Percentiles rank a stretch among this genome's conserved stretches.
These are phyloP conservation scores for Alternaria dauci DNA, from an alignment of 2,329 filamentous ascomycete genomes.

Conservation along the genomic window DNA sequence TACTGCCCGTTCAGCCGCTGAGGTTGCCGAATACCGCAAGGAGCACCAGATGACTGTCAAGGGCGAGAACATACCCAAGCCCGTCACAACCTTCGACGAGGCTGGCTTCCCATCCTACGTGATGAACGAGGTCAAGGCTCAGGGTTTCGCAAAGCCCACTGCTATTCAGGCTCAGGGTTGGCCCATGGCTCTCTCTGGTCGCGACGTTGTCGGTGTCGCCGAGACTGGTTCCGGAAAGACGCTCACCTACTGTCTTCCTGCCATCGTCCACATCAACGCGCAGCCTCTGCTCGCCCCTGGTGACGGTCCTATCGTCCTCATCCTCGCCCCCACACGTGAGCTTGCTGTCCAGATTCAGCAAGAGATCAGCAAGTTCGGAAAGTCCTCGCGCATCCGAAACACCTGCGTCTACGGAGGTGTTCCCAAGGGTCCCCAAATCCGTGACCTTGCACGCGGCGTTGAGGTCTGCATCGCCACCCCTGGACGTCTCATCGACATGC, in stretches of 20 bases:
- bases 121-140: slow-evolving; percentile 97
- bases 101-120: slow-evolving; percentile 97
- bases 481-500: slow-evolving; percentile 97
- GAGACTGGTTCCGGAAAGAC: slow-evolving; percentile 99
- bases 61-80: slow-evolving; percentile 84
- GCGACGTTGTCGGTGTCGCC: slow-evolving; percentile 98
- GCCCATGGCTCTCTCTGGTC: slow-evolving; percentile 98
- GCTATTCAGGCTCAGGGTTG: slow-evolving; percentile 98
- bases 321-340: slow-evolving; percentile 96
- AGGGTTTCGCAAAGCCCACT: slow-evolving; percentile 92
- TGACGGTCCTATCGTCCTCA: slow-evolving; percentile 94
- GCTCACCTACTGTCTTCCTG: slow-evolving; percentile 94
- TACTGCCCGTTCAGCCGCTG: slow-evolving; percentile 73
- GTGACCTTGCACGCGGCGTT: slow-evolving; percentile 91
- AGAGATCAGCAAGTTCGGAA: slow-evolving; percentile 98
- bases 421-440: slow-evolving; percentile 95
- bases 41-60: slow-evolving; percentile 84
- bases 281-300: slow-evolving; percentile 94
- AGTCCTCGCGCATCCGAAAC: slow-evolving; percentile 96
- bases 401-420: slow-evolving; percentile 99
- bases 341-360: slow-evolving; percentile 98
- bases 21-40: slow-evolving; percentile 88
- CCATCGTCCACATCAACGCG: slow-evolving; percentile 99
- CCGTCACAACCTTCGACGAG: slow-evolving; percentile 96
- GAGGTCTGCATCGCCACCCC: slow-evolving; percentile 99